Evolutionary conservation across 169 alveolate genomes (phyloP).

Genomic region (Plasmodium ovale): DNA sequence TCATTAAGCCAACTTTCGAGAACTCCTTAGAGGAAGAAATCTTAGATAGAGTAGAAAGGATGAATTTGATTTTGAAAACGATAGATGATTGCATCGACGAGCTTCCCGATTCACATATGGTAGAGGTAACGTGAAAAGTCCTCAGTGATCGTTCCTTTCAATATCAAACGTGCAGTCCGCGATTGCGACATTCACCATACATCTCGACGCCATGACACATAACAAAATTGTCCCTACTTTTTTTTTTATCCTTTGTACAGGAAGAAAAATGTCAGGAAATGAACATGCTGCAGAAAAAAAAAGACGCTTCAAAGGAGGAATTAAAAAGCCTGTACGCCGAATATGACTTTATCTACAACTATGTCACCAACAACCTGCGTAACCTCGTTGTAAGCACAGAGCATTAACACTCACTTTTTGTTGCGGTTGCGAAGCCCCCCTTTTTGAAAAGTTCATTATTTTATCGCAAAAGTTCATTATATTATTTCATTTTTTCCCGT

Average conservation of each 20-base stretch:
- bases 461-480: too few species aligned
- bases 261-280: slow-evolving; percentile 61
- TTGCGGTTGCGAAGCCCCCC: too few species aligned
- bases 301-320: slow-evolving; percentile 56
- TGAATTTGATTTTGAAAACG: slow-evolving; percentile 55
- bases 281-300: slow-evolving; percentile 37
- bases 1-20: slow-evolving; percentile 48
- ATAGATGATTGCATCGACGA: slow-evolving; percentile 54
- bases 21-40: slow-evolving; percentile 27
- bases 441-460: too few species aligned
- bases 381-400: slow-evolving; percentile 2
- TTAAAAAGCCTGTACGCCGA: slow-evolving; percentile 36
- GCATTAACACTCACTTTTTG: too few species aligned
- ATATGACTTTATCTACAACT: slow-evolving; percentile 42
- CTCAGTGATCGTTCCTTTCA: neutral
- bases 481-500: too few species aligned
- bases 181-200: neutral
- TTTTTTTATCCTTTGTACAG: neutral
- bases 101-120: slow-evolving; percentile 49
- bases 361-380: slow-evolving; percentile 35
- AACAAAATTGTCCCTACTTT: too few species aligned
- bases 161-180: neutral
- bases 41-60: slow-evolving; percentile 54
- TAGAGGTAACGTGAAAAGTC: slow-evolving; percentile 6
- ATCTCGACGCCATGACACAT: too few species aligned